Conservation (phyloP, 176 grass and related monocot genomes). For the Oryza nivara region DNA sequence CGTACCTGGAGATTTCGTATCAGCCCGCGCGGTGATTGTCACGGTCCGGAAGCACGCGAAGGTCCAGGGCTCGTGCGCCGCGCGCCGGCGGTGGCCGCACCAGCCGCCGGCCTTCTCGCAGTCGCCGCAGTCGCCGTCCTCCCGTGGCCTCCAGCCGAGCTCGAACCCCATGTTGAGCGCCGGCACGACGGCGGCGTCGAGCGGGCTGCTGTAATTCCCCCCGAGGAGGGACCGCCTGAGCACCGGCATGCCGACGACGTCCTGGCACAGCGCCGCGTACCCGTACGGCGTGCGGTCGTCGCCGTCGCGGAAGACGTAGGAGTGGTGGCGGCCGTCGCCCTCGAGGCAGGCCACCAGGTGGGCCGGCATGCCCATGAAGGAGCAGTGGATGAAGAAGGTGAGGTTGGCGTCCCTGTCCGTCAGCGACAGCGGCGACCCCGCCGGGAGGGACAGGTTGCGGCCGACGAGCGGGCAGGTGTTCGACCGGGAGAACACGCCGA, state of each 20-base stretch:
- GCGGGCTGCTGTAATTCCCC: background rate
- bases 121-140: constrained; percentile 33
- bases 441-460: constrained; percentile 44
- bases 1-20: constrained; percentile 23
- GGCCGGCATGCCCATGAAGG: constrained; percentile 35
- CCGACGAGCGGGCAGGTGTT: constrained; percentile 54
- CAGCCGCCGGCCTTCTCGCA: constrained; percentile 46
- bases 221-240: constrained; percentile 42
- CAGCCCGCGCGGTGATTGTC: background rate
- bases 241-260: constrained; percentile 48
- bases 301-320: constrained; percentile 59
- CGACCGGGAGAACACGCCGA: constrained; percentile 51
- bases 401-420: constrained; percentile 46
- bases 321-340: constrained; percentile 58
- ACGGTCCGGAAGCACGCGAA: constrained; percentile 41
- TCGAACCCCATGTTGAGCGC: constrained; percentile 66
- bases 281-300: constrained; percentile 36
- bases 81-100: constrained; percentile 32
- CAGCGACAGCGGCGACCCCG: constrained; percentile 23
- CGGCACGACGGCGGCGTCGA: constrained; percentile 40
- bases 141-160: constrained; percentile 31
- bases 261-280: constrained; percentile 32
- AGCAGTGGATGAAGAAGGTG: constrained; percentile 58
- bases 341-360: constrained; percentile 57
- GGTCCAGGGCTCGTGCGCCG: constrained; percentile 16